Evolutionary conservation across 73 alveolate genomes (phyloP).

Genomic region (Paramecium sonneborni): DNA sequence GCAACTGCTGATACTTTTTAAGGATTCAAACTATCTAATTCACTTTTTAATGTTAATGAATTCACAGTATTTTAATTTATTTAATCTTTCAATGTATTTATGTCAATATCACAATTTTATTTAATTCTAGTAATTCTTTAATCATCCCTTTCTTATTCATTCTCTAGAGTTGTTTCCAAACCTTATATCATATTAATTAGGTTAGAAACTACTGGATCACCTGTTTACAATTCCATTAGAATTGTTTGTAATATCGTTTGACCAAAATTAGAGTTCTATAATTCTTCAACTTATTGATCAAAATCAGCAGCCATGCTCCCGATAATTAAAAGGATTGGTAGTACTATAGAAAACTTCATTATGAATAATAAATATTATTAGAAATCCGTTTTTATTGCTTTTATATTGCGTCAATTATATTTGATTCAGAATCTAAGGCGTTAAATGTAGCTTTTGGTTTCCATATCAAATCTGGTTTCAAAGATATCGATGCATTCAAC

Average conservation of each 20-base stretch:
- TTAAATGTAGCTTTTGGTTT: background rate
- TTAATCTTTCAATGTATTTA: background rate
- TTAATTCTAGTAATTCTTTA: constrained; percentile 28
- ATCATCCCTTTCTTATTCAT: constrained; percentile 43
- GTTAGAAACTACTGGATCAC: constrained; percentile 34
- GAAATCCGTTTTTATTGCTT: constrained; percentile 35
- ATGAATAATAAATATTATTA: background rate
- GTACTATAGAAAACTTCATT: background rate
- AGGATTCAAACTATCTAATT: constrained; percentile 17
- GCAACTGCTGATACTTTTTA: constrained; percentile 45
- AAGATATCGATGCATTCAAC: background rate
- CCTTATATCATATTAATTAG: constrained; percentile 16
- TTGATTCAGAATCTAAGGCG: constrained; percentile 27
- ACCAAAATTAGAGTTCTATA: constrained; percentile 37
- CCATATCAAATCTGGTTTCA: constrained; percentile 46
- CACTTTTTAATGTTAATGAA: constrained; percentile 41
- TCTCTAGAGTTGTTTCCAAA: background rate
- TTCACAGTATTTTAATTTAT: constrained; percentile 23
- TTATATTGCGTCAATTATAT: background rate
- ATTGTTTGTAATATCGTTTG: constrained; percentile 29
- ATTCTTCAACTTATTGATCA: background rate
- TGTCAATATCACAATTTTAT: constrained; percentile 45
- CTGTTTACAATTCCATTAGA: constrained; percentile 50
- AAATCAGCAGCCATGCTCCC: constrained; percentile 24
- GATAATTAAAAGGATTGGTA: background rate